A percentile compares a stretch with the other conserved stretches of the same genome.
Evolutionary conservation across 495 filamentous ascomycete species (phyloP).

Genomic region (Astrocystis sublimbata): DNA sequence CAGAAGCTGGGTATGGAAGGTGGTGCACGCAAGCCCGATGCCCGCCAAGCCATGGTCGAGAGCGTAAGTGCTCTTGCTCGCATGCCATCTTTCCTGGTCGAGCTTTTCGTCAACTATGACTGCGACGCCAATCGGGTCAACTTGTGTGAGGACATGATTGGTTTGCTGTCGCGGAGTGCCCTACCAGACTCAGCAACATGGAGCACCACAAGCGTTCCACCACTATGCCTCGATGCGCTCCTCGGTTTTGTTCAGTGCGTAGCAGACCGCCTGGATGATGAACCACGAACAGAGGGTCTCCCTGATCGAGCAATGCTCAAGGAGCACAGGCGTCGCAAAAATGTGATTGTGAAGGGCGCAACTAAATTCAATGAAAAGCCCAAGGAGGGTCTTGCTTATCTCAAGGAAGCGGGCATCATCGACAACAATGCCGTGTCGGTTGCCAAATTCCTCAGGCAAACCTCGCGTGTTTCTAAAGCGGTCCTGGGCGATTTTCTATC

Average conservation of each 20-base stretch:
- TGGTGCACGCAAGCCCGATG: conserved; percentile 86
- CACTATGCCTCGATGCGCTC: conserved; percentile 88
- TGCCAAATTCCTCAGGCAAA: conserved; percentile 81
- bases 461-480: conserved; percentile 84
- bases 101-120: conserved; percentile 97
- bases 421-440: conserved; percentile 70
- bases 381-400: conserved; percentile 83
- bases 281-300: conserved; percentile 63
- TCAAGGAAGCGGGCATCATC: conserved; percentile 82
- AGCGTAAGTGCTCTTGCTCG: conserved; percentile 87
- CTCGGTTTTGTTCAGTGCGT: conserved; percentile 90
- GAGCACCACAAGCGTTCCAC: conserved; percentile 98
- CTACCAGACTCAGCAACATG: conserved; percentile 97
- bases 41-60: conserved; percentile 97
- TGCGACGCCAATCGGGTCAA: conserved; percentile 91
- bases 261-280: conserved; percentile 78
- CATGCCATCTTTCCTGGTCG: conserved; percentile 90
- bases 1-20: conserved; percentile 94
- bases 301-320: conserved; percentile 64
- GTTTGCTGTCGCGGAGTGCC: conserved; percentile 87
- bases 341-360: conserved; percentile 81
- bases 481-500: conserved; percentile 89
- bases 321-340: conserved; percentile 75
- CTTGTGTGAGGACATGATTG: conserved; percentile 93
- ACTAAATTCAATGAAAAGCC: conserved; percentile 94